Base-by-base conservation (phyloP, 352 stramenopile genomes). In the Phytophthora citricola region DNA sequence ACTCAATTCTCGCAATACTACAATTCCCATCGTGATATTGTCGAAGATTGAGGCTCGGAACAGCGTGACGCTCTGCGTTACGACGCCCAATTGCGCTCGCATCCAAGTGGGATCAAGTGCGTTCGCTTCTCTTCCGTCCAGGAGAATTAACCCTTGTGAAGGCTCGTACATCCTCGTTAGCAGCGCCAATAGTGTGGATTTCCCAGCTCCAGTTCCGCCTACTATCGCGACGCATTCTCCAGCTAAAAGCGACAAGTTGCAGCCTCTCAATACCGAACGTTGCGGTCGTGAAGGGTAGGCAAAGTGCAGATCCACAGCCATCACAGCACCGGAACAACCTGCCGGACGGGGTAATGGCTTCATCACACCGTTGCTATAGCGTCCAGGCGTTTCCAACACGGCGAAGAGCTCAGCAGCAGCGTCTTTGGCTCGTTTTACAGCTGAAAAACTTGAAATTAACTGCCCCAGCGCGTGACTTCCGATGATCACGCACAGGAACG, bases 181-280 rank as follows among this genome's bases (percentile, higher is more conserved):
- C 7, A 89, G 61, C 34, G 49, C 47, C 5, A 71, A 17, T 8
- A 89, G 54, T 17, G 66, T 74, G 22, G 66, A 74, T 38, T 74
- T 66, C 20, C 75, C 80, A 3, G 52, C 61, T n/a, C 78, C 76
- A 51, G 24, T 55, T 0, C 26, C 50, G 4, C 81, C 79, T 12
- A 86, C 75, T 5, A 90, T 51, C 12, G 73, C 76, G 4, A 86
- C 63, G 22, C 79, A 70, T 46, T 86, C 64, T n/a, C 81, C 80
- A 45, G 71, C 46, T 17, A 67, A 40, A 7, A 83, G 27, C 0
- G 52, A 55, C 22, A 87, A 56, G 24, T 56, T 79, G 27, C 77
- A 62, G 27, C 74, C 70, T 26, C 49, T 32, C 49, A 89, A 64
- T 17, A 77, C 56, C 1, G 41, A 26, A 6, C 41, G 36, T 17